Base-by-base conservation (phyloP, 208 protist species). In the Trypanosoma boissoni region DNA sequence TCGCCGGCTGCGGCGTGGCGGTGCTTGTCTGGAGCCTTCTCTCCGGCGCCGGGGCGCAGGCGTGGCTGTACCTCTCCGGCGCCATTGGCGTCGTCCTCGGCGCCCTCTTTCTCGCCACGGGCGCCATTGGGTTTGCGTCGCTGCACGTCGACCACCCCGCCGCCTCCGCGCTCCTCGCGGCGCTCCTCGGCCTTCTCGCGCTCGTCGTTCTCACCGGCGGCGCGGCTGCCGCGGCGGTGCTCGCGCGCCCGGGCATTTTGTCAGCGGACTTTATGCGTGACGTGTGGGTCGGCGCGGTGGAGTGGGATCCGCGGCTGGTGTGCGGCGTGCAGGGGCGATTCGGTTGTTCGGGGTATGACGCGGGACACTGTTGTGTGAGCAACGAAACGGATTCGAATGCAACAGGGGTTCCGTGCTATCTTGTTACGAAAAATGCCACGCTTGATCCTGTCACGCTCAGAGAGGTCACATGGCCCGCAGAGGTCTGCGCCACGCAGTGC, bases 321-420 rank as follows among this genome's bases (percentile, higher is more conserved):
- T 87, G 80, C 46, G 63, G 64, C 28, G 32, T 81, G 2, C 63
- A 87, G 44, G 18, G 57, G 0, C 45, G 23, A 8, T 52, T 83
- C n/a, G 14, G 49, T 44, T 88, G 81, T 62, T 79, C 77, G 0
- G 81, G 81, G 0, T 84, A 72, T 54, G 51, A 29, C 16, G n/a
- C 44, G 3, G 50, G 57, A 0, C 53, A 73, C n/a, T 88, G 81
- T 41, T 88, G 81, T 41, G 39, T 64, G 10, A 55, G 66, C 31
- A 72, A 58, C 12, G 21, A 45, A n/a, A 64, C 64, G 10, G 16
- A n/a, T 2, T 21, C 27, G 6, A 36, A 1, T 39, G n/a, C 3
- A 28, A 14, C 27, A 7, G 44, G 21, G 3, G 10, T 18, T 2
- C 54, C 71, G 8, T 86, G 78, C 58, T 86, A 74, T 50, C 44